Base-by-base conservation (phyloP, 2,329 filamentous ascomycete species). In the Arthrobotrys entomopaga region DNA sequence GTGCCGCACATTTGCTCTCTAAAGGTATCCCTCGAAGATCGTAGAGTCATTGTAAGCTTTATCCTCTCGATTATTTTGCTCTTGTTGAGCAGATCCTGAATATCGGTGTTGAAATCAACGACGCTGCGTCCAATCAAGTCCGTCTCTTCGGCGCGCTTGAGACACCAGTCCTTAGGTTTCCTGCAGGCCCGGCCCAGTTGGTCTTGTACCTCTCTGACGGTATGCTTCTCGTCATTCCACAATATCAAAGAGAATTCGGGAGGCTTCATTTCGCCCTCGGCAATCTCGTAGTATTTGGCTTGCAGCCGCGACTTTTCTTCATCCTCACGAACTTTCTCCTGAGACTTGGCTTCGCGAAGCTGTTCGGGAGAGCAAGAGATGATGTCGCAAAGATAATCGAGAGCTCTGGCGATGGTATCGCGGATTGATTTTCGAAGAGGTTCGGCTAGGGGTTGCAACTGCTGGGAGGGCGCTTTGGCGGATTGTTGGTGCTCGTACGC, bases 181-280 rank as follows among this genome's bases (percentile, higher is more conserved):
- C 87, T 88, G 83, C 95, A 99, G 57, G 95, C 95, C 77, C 94
- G 87, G 2, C 92, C 91, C 20, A 99, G 92, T 81, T 98, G 94
- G 67, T 96, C 89, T 77, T 90, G 86, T 4, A 99, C 94, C 80
- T 99, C 95, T 53, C 89, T 87, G 49, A 98, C 90, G 0, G 95
- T 99, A 81, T 99, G 95, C 82, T 99, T 99, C 83, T 99, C 95
- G 77, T 99, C 95, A 78, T 99, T 99, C 95, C 95, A 99, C 3
- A 99, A 84, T 15, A 97, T 84, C 50, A 99, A 83, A 3, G 91
- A 90, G 81, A 90, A 99, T 52, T 79, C 77, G 13, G 69, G 69
- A 19, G 69, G 15, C 19, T 61, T 49, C 54, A 75, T 64, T 52
- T 60, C 64, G 20, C 66, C 57, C 49, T 77, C 73, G 1, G 72